Conservation (phyloP, 225 moss, liverwort and hornwort genomes). For the Bryum argenteum region DNA sequence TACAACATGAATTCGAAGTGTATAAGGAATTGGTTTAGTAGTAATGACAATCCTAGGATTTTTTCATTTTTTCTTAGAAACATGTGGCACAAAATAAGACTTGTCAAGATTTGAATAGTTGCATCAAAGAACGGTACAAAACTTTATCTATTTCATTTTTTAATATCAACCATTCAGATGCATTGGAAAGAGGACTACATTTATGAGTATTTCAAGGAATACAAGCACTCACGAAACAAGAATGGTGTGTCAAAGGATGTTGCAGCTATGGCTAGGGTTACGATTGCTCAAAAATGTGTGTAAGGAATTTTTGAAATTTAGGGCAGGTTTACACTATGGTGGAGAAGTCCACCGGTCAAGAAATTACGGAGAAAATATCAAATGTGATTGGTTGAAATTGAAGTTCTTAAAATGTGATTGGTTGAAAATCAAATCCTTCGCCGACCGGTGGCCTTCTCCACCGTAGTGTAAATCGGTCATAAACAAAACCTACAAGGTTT, state of each 20-base stretch:
- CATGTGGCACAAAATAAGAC: not conserved
- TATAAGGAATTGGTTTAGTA: not conserved
- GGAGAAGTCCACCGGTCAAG: no score
- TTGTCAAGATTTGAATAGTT: conserved; percentile 2
- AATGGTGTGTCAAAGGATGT: conserved; percentile 1
- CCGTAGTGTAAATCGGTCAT: no score
- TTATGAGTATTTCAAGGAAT: conserved; percentile 13
- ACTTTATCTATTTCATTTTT: not conserved
- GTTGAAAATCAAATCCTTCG: no score
- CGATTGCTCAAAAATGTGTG: not conserved
- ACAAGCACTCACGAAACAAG: not conserved
- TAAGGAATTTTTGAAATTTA: not conserved
- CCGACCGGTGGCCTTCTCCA: no score
- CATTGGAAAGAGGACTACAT: not conserved
- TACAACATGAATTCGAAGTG: not conserved
- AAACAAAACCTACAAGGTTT: not conserved
- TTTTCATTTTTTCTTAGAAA: no score
- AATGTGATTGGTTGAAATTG: no score
- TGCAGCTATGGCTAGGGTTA: no score
- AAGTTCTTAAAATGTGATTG: no score
- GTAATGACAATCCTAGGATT: no score
- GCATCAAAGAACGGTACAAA: not conserved
- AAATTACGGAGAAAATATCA: no score
- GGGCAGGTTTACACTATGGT: no score
- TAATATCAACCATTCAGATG: not conserved